Percentiles rank a stretch among this genome's conserved stretches.
These are phyloP conservation scores for Candida silvatica DNA, from an alignment of 805 yeast genomes.

Conservation along the genomic window DNA sequence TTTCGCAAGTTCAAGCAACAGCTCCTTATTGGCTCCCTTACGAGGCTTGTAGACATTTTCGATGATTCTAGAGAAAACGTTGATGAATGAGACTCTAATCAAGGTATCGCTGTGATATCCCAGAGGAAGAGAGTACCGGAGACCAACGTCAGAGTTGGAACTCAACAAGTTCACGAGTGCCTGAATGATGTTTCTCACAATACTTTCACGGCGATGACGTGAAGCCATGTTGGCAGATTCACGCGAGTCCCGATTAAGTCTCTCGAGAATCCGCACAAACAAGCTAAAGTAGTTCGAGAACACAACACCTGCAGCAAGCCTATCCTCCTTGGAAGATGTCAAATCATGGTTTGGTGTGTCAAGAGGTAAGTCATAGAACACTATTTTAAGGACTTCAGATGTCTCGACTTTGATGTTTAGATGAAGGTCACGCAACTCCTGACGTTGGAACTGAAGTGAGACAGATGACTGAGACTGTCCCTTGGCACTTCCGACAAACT, in stretches of 20 bases:
- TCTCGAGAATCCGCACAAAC: conserved; percentile 46
- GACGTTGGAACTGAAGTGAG: conserved; percentile 6
- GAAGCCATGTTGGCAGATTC: not conserved
- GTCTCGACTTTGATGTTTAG: conserved; percentile 36
- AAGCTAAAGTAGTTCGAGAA: conserved; percentile 64
- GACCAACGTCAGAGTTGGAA: conserved; percentile 69
- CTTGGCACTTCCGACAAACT: not conserved
- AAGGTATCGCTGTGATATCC: conserved; percentile 64
- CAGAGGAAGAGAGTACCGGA: conserved; percentile 66
- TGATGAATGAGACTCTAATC: conserved; percentile 64
- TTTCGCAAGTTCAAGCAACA: conserved; percentile 2
- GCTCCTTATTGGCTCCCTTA: conserved; percentile 7
- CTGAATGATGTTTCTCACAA: conserved; percentile 55
- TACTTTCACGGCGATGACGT: conserved; percentile 5
- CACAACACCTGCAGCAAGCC: conserved; percentile 34
- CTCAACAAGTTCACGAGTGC: conserved; percentile 63
- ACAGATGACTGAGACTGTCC: not conserved
- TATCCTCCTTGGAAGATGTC: conserved; percentile 18
- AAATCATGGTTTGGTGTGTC: conserved; percentile 48
- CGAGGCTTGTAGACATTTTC: conserved; percentile 2
- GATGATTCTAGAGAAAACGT: conserved; percentile 66
- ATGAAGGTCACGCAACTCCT: conserved; percentile 19
- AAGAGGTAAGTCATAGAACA: conserved; percentile 47
- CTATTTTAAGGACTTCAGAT: conserved; percentile 45
- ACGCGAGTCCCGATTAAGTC: conserved; percentile 21